Base-by-base conservation (phyloP, 768 basidiomycete genomes). In the Lyophyllum semitale region DNA sequence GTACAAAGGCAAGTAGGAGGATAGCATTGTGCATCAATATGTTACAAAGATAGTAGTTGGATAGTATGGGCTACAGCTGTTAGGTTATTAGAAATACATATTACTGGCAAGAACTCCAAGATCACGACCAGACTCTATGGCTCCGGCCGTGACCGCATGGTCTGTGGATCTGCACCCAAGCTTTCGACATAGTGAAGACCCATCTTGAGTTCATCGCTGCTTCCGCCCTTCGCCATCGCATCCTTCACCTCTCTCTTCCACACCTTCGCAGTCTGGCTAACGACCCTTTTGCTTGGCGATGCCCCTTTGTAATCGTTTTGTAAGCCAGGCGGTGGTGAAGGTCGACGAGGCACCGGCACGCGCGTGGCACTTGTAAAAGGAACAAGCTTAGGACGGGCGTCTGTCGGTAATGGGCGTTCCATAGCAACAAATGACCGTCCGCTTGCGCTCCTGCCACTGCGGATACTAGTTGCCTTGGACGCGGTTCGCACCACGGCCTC, bases 101-200 rank as follows among this genome's bases (percentile, higher is more conserved):
- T 33, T 25, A 48, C 42, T 5, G 12, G 23, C 4, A 12, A 48
- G 30, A 23, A 23, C n/a, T 41, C 41, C 26, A 49, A 20, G 18
- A n/a, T 30, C 17, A 38, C 37, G n/a, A n/a, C 32, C 38, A 51
- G 38, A 81, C 60, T 87, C 84, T n/a, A 86, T 80, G 68, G 37
- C 84, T 77, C 52, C 76, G 76, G 48, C 44, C 40, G 53, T 26
- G 48, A 37, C 25, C 18, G 41, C 20, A 18, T 3, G 3, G 50
- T 42, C 33, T 57, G 56, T 43, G 66, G 59, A 30, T 88, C 84
- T 32, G 77, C 84, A 20, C 87, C 89, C 53, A 90, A 74, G 13
- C 86, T 80, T 48, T 81, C 82, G 35, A 91, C 84, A 61, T 89
- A 91, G 60, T 84, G 84, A 59, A 89, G 77, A 7, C 87, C 87